phyloP scores from a whole-genome alignment of 2,329 filamentous ascomycete species.

The Monosporascus cannonballus region DNA sequence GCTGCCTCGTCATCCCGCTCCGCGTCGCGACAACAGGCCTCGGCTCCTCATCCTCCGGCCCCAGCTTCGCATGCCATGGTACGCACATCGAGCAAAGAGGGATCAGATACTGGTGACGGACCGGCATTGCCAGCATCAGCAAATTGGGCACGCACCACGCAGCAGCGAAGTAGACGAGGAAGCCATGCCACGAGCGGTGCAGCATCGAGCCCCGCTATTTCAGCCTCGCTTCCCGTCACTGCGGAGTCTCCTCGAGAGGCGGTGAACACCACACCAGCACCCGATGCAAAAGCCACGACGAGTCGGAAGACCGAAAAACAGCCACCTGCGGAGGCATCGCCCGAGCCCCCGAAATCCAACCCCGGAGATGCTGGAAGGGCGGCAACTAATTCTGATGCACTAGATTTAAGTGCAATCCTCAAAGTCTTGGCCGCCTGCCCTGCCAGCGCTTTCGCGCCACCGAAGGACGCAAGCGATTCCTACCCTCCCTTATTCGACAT shows the following conservation, averaged over 20 bases:
- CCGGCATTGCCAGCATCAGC: conserved; percentile 91
- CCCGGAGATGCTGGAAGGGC: conserved; percentile 2
- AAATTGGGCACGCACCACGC: conserved; percentile 77
- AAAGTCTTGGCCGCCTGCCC: conserved; percentile 17
- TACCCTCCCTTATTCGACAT: conserved; percentile 79
- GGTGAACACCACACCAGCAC: conserved; percentile 28
- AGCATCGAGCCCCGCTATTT: conserved; percentile 75
- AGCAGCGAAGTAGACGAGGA: conserved; percentile 60
- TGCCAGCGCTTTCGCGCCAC: conserved; percentile 33
- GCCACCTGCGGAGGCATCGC: conserved; percentile 8
- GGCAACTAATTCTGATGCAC: conserved; percentile 7
- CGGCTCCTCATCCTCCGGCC: conserved; percentile 30
- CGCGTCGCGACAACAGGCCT: conserved; percentile 45
- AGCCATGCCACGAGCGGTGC: conserved; percentile 79
- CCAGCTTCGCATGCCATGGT: conserved; percentile 59
- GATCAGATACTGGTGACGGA: conserved; percentile 66
- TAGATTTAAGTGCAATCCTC: conserved; percentile 19
- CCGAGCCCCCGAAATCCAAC: conserved; percentile 5
- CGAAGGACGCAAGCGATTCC: conserved; percentile 14
- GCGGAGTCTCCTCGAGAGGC: conserved; percentile 43
- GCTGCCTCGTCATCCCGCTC: conserved; percentile 47
- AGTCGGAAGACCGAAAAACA: conserved; percentile 24
- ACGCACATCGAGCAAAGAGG: conserved; percentile 73
- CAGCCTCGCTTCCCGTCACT: conserved; percentile 48
- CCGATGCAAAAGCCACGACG: conserved; percentile 22